These are phyloP conservation scores for Tripterygium wilfordii DNA, from an alignment of 177 flowering plant species.

Conservation along the genomic window DNA sequence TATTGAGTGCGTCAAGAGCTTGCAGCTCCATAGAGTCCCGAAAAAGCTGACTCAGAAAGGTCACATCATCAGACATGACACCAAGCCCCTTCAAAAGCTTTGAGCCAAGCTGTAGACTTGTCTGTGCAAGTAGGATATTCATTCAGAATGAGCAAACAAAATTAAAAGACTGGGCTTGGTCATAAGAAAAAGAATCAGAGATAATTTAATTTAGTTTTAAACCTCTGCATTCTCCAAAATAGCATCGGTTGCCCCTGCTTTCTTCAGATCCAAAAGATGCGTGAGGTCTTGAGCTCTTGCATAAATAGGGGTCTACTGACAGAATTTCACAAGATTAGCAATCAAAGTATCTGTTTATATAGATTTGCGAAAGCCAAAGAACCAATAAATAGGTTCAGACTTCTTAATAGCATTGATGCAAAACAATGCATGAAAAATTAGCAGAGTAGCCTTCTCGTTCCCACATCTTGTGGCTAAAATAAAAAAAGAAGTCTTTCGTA, in stretches of 20 bases:
- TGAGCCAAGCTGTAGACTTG: constrained; percentile 93
- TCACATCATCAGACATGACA: constrained; percentile 96
- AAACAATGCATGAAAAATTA: no score
- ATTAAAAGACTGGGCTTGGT: background rate
- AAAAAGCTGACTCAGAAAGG: constrained; percentile 71
- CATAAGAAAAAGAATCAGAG: no score
- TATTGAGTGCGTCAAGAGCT: constrained; percentile 53
- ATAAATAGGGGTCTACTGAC: constrained; percentile 78
- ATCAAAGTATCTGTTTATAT: no score
- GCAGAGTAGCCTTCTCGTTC: no score
- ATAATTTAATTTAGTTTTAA: no score
- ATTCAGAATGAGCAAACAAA: background rate
- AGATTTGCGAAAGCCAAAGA: no score
- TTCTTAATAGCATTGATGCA: no score
- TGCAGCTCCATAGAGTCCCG: constrained; percentile 90
- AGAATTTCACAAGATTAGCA: background rate
- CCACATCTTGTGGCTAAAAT: no score
- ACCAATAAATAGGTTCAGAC: no score
- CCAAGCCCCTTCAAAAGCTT: constrained; percentile 90
- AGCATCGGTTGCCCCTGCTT: constrained; percentile 93
- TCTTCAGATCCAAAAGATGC: constrained; percentile 88
- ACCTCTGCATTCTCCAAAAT: constrained; percentile 92
- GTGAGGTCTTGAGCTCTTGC: constrained; percentile 77
- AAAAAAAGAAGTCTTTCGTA: no score
- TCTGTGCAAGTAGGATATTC: constrained; percentile 35